Conservation (phyloP, 2,329 filamentous ascomycete genomes). For the Epichloe gansuensis region DNA sequence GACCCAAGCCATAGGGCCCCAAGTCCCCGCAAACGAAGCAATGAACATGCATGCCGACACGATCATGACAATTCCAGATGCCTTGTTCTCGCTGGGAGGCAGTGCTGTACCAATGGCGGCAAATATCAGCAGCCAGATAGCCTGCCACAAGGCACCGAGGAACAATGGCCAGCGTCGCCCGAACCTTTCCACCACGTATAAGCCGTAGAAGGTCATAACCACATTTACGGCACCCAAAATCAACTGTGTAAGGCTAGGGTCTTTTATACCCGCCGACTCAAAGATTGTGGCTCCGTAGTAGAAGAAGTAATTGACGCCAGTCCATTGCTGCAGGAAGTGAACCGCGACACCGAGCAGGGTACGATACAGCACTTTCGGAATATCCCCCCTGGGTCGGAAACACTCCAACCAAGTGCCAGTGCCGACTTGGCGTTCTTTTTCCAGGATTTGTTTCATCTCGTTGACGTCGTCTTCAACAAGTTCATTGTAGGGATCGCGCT, state of each 20-base stretch:
- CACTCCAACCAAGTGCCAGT: conserved; percentile 44
- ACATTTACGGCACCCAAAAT: conserved; percentile 59
- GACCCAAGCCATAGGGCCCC: conserved; percentile 59
- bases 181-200: conserved; percentile 55
- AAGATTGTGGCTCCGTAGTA: conserved; percentile 60
- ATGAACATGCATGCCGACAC: conserved; percentile 65
- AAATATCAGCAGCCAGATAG: conserved; percentile 51
- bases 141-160: conserved; percentile 54
- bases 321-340: conserved; percentile 57
- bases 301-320: conserved; percentile 47
- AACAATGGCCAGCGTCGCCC: conserved; percentile 58
- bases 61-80: conserved; percentile 54
- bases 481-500: conserved; percentile 29
- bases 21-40: conserved; percentile 54
- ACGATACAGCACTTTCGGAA: conserved; percentile 49
- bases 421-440: conserved; percentile 30
- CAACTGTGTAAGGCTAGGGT: conserved; percentile 54
- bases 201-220: conserved; percentile 49
- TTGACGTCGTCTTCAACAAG: conserved; percentile 38
- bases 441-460: conserved; percentile 37
- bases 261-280: conserved; percentile 48
- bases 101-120: conserved; percentile 40
- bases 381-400: conserved; percentile 38
- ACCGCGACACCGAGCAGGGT: conserved; percentile 49
- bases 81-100: conserved; percentile 28